Conservation (phyloP, 1,284 basidiomycete species). For the Puccinia horiana region DNA sequence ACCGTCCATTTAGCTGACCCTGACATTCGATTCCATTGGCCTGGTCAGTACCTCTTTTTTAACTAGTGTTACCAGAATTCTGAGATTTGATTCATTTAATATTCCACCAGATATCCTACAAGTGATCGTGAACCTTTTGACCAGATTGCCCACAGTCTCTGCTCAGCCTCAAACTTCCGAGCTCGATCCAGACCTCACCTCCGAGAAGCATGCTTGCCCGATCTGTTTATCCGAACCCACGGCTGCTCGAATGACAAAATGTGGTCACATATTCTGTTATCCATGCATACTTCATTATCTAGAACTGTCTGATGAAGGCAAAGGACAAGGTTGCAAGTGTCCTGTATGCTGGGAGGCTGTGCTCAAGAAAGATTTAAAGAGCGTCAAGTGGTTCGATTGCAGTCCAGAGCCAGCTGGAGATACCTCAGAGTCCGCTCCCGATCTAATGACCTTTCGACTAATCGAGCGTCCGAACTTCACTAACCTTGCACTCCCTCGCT, state of each 20-base stretch:
- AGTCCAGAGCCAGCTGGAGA: slow-evolving; percentile 40
- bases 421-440: neutral
- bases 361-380: slow-evolving; percentile 85
- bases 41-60: slow-evolving; percentile 16
- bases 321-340: slow-evolving; percentile 73
- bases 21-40: slow-evolving; percentile 60
- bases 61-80: neutral
- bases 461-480: slow-evolving; percentile 91
- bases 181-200: slow-evolving; percentile 46
- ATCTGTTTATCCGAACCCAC: slow-evolving; percentile 90
- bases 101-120: slow-evolving; percentile 96
- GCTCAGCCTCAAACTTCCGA: slow-evolving; percentile 52
- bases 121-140: slow-evolving; percentile 79
- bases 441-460: slow-evolving; percentile 74
- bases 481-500: slow-evolving; percentile 89
- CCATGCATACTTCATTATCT: slow-evolving; percentile 72
- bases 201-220: slow-evolving; percentile 66
- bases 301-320: slow-evolving; percentile 73
- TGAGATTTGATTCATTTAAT: slow-evolving; percentile 32
- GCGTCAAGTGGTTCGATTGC: slow-evolving; percentile 67
- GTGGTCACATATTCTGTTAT: slow-evolving; percentile 74
- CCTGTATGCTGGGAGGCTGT: slow-evolving; percentile 96
- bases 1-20: slow-evolving; percentile 93
- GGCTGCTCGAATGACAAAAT: slow-evolving; percentile 94
- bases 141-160: slow-evolving; percentile 54